Percentiles rank a stretch among this genome's conserved stretches.
Evolutionary conservation across 2,329 filamentous ascomycete species (phyloP).

Genomic region (Verticillium longisporum): DNA sequence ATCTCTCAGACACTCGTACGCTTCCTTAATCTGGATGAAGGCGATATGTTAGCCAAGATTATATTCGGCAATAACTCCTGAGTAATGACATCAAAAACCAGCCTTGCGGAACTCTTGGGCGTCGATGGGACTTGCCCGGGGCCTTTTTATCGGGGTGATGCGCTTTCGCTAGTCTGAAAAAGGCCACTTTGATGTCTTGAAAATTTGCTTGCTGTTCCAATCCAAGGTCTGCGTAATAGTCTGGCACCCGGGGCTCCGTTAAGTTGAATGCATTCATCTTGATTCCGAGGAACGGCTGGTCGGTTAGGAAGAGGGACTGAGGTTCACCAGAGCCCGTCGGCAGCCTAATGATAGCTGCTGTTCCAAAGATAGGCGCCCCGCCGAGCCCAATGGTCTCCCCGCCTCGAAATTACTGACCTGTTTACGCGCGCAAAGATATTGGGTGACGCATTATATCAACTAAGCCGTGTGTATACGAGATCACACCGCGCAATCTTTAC

Average conservation of each 20-base stretch:
- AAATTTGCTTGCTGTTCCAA: background rate
- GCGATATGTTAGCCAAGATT: no score
- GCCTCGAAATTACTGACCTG: background rate
- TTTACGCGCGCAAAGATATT: background rate
- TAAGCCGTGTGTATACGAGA: no score
- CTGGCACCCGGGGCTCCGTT: background rate
- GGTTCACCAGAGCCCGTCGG: background rate
- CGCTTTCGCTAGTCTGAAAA: background rate
- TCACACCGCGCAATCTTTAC: no score
- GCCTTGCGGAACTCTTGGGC: no score
- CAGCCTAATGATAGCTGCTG: background rate
- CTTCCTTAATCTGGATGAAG: no score
- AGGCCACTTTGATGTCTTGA: background rate
- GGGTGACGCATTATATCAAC: no score
- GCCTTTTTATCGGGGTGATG: no score
- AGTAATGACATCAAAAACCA: no score
- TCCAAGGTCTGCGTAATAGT: background rate
- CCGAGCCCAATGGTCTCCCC: background rate
- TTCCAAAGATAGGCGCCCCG: background rate
- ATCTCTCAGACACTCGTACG: no score
- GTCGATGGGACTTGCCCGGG: no score
- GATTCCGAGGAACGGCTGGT: background rate
- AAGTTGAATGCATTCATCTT: background rate
- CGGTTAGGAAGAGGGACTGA: background rate
- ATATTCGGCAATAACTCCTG: no score